These are phyloP conservation scores for Amauroascus verrucosus DNA, from an alignment of 2,329 filamentous ascomycete genomes.

Conservation along the genomic window DNA sequence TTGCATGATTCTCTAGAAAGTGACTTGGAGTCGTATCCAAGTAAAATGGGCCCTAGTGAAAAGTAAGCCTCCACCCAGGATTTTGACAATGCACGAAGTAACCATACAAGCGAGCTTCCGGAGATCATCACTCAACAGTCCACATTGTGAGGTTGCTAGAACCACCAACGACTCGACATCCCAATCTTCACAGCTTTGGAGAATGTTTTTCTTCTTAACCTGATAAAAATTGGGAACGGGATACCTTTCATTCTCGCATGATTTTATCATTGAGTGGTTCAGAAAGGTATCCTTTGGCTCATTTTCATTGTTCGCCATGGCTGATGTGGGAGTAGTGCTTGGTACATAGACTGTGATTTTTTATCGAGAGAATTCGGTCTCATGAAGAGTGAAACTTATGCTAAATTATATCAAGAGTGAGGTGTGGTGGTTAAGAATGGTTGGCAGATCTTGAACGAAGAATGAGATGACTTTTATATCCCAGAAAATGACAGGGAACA, in stretches of 20 bases:
- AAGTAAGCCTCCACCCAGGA: background rate
- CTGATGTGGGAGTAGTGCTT: background rate
- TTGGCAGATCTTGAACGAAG: background rate
- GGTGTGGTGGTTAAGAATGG: background rate
- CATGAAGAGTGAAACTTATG: background rate
- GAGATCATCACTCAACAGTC: slow-evolving; percentile 56
- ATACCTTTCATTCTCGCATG: background rate
- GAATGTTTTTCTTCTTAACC: slow-evolving; percentile 41
- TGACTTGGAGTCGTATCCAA: slow-evolving; percentile 30
- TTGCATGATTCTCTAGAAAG: slow-evolving; percentile 10
- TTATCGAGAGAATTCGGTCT: no score
- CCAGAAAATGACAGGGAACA: no score
- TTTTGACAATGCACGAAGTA: background rate
- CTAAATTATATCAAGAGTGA: background rate
- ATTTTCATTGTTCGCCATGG: background rate
- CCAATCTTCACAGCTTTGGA: slow-evolving; percentile 49
- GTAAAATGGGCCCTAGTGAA: slow-evolving; percentile 37
- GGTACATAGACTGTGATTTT: background rate
- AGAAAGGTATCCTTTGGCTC: background rate
- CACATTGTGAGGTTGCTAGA: slow-evolving; percentile 55
- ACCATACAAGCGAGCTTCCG: slow-evolving; percentile 66
- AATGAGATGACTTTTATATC: no score
- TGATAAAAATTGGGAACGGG: background rate
- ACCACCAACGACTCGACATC: slow-evolving; percentile 48
- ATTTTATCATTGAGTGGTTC: background rate